Evolutionary conservation across 257 asterid genomes (phyloP), one percentile per base, ranked within the genome.

Genomic region (Prunella vulgaris): DNA sequence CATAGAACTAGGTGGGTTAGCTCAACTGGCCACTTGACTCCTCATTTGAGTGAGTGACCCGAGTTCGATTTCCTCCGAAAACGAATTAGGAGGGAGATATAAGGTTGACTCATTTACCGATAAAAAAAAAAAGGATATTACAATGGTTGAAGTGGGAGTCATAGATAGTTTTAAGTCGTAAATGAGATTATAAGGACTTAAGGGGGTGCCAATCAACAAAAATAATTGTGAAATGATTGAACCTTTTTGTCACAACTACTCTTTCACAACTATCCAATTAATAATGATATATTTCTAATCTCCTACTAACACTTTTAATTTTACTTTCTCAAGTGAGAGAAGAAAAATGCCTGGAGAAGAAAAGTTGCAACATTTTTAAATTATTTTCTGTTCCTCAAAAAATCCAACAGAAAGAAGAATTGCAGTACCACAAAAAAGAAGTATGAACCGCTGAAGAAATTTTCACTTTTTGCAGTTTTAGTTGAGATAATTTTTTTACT

Each of bases 381-480:
- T 33, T 5, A 28, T 14, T 10, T 9, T 1, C 17, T 22, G 1
- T 70, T 75, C 58, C 7, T 65, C 65, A 69, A 30, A 70, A 76
- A 76, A 64, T 10, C 2, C 17, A 15, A 15, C 25, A 32, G 40
- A 66, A 35, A 56, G 33, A 59, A 10, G 14, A 56, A 72, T 17
- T 65, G 73, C 65, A 62, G 22, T 69, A 44, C 51, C 75, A 46
- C 48, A 18, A 62, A 71, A 74, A n/a, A 69, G 78, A 18, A 3
- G 81, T 85, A 44, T 80, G 87, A 76, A 76, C 76, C 37, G 64
- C 59, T 14, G 75, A 78, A 64, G 20, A 71, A 46, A 64, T 4
- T 46, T 65, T 68, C 44, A 52, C 77, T 68, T 78, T 77, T 30
- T 28, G 77, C 71, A 9, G 74, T 70, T 64, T 24, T 71, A 66